Base-by-base conservation (phyloP, 768 basidiomycete genomes). In the Kwoniella europaea region DNA sequence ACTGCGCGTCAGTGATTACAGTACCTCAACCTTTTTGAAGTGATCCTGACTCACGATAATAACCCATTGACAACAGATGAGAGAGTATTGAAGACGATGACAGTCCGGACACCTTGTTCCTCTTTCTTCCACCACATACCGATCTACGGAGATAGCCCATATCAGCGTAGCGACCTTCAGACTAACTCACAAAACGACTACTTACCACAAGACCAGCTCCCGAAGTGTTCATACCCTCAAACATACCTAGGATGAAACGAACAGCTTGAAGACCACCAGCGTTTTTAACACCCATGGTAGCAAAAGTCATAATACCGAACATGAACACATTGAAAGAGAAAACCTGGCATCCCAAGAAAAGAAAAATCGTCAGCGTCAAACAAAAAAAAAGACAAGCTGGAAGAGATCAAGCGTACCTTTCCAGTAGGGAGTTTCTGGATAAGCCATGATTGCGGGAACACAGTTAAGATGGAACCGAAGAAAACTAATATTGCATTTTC, bases 21-120 rank as follows among this genome's bases (percentile, higher is more conserved):
- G 24, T 24, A 50, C 12, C 46, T 13, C 12, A 50, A 50, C 46
- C 12, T 15, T 18, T 3, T 4, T 50, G 18, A 15, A 18, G 18
- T 18, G 18, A 50, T 50, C 46, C 10, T 7, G 1, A 69, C 68
- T 62, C 35, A 72, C 71, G 67, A 68, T n/a, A 72, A 50, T 6
- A 68, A 10, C 1, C 71, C 71, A 41, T 68, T 72, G 15, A 61
- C 66, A 41, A 72, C 41, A 29, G 75, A 77, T 2, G 77, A 78
- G 10, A 78, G 68, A 16, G 79, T 80, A 42, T 65, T 72, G 76
- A 73, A 77, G 12, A 77, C 76, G 62, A 81, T 62, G 15, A 77
- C 77, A 7, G 70, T 74, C 24, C 79, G 42, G 65, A 69, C 69
- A 10, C 66, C 60, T 56, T 78, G 77, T 60, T 81, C 79, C 35